Percentiles rank a stretch among this genome's conserved stretches.
Conservation (phyloP, 176 grass and related monocot species). For the Eragrostis nindensis region DNA sequence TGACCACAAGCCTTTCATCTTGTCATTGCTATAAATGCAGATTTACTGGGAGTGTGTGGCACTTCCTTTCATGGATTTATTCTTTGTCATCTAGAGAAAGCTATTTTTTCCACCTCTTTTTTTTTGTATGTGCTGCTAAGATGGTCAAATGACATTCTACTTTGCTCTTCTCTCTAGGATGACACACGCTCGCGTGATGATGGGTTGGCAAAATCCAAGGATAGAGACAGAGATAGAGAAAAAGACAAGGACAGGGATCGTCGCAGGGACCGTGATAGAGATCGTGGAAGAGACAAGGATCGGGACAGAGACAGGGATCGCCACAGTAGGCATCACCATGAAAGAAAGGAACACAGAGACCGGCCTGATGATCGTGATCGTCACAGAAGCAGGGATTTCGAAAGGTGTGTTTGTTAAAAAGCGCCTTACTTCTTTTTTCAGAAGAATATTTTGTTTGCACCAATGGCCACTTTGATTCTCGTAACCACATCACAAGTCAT, state of each 20-base stretch:
- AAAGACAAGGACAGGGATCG: constrained; percentile 72
- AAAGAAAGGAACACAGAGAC: constrained; percentile 55
- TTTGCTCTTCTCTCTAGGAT: constrained; percentile 38
- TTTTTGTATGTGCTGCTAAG: neutral
- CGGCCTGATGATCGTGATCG: constrained; percentile 75
- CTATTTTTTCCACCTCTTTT: neutral
- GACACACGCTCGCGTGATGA: constrained; percentile 60
- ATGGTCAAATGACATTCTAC: neutral
- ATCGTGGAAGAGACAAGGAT: constrained; percentile 49
- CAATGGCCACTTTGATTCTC: neutral
- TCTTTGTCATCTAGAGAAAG: neutral
- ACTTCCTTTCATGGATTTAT: neutral
- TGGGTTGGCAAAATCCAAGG: constrained; percentile 69
- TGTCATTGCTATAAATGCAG: neutral
- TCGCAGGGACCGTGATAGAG: constrained; percentile 66
- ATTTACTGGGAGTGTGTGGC: neutral
- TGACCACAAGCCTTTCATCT: neutral
- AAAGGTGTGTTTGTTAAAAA: constrained; percentile 39
- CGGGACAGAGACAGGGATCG: constrained; percentile 24
- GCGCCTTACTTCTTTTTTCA: neutral
- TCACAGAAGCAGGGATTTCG: constrained; percentile 52
- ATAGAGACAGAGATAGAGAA: constrained; percentile 61
- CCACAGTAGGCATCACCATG: constrained; percentile 39
- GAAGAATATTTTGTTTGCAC: neutral
- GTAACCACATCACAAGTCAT: neutral